Evolutionary conservation across 306 rosid species (phyloP), one percentile per base, ranked within the genome.

Genomic region (Datisca glomerata): DNA sequence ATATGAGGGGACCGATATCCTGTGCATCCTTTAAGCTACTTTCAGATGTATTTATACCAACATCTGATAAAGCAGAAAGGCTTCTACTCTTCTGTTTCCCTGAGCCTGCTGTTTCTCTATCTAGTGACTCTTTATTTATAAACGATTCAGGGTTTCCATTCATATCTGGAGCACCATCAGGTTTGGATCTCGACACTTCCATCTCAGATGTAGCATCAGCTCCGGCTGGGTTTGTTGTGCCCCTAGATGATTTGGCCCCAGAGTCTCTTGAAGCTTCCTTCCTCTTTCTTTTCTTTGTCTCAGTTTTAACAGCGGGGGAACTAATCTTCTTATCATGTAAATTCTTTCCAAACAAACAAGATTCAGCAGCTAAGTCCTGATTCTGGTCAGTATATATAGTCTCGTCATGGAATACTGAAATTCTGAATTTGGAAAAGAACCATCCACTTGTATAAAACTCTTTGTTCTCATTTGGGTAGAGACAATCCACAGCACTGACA

Each of bases 361-460:
- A 27, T 43, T 59, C 63, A 10, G 61, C 57, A 34, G 31, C 55
- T 21, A 24, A 29, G 13, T 19, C 60, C 35, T 61, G 57, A 37
- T 51, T 44, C 49, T 23, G 58, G 53, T 24, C 55, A 14, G 9
- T 42, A 49, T 43, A 54, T n/a, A 53, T 24, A 31, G 73, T 39
- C 53, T 71, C 96, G 4, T 85, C 93, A 22, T 40, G 71, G 56
- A 27, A 80, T 22, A 53, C 24, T 4, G 82, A 69, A 49, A 74
- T 51, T 68, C 96, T 70, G 56, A 60, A 72, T 63, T 63, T 65
- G 19, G 80, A 69, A 47, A 85, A 54, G 65, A 80, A 74, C 79
- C 65, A 72, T 59, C 71, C 81, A 59, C 66, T 65, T 31, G 64
- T 48, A 55, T 60, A 68, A 52, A 70, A 74, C 29, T 49, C 47